These are phyloP conservation scores for Colletotrichum falcatum DNA, from an alignment of 2,329 filamentous ascomycete species.

Conservation along the genomic window DNA sequence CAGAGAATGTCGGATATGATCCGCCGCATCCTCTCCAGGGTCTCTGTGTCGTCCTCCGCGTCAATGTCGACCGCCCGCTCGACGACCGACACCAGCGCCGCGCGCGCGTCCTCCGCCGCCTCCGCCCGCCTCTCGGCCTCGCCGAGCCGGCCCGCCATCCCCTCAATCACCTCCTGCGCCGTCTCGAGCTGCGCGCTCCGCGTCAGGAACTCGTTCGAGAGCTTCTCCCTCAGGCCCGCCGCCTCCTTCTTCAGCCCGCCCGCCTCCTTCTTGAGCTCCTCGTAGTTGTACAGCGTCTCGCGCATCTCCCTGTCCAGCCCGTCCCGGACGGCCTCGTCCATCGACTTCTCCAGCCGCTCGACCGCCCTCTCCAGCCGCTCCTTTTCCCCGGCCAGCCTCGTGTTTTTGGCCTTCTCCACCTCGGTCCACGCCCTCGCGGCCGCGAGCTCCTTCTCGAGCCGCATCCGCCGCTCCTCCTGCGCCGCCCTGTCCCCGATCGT, in stretches of 20 bases:
- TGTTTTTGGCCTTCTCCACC: neutral
- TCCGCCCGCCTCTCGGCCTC: neutral
- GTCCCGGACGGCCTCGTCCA: neutral
- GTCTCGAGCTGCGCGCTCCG: neutral
- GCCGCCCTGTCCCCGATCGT: neutral
- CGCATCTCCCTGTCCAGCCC: constrained; percentile 9
- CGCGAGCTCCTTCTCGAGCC: neutral
- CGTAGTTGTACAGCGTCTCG: constrained; percentile 5
- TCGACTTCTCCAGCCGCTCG: neutral
- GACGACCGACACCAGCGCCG: neutral
- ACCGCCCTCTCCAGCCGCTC: neutral
- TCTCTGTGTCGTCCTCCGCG: neutral
- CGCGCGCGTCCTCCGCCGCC: neutral
- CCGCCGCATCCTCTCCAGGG: neutral
- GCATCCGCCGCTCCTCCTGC: neutral
- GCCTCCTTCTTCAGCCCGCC: neutral
- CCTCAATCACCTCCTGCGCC: neutral
- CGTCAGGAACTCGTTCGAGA: neutral
- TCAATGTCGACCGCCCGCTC: neutral
- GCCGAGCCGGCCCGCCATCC: neutral
- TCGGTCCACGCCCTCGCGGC: neutral
- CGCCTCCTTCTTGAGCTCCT: neutral
- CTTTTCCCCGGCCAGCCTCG: neutral
- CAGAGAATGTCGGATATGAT: neutral
- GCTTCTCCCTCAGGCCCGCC: neutral